Evolutionary conservation across 1,139 yeast genomes (phyloP), one percentile per base, ranked within the genome.

Genomic region (Lodderomyces jiufengensis): DNA sequence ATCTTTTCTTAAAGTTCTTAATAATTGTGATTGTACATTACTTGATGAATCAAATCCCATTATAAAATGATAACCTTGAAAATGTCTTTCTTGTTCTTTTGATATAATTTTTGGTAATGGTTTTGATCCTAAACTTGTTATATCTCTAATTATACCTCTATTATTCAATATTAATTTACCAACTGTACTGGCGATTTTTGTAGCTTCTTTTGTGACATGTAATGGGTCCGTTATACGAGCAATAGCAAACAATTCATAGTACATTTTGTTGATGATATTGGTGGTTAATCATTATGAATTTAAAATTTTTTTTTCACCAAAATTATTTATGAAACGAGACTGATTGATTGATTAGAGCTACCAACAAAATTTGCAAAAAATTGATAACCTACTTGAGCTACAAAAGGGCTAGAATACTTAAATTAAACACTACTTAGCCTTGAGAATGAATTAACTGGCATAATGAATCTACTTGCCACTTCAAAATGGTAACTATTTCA

Each of bases 61-160:
- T 45, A 85, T 62, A 52, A 90, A 90, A 51, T 87, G 92, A 43
- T 82, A 83, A 2, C 97, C 97, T 56, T 86, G 90, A 57, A 86
- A 85, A 58, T 90, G 95, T 46, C 80, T 74, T 57, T 88, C 95
- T 56, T 90, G 95, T 54, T 87, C 88, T 56, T 85, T 86, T 50
- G 81, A 78, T 61, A 86, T 74, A 46, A 90, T 77, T 49, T 79
- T 81, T 12, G 97, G 97, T 40, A 92, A 73, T 27, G 80, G 80
- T 43, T 77, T 75, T 33, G 81, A 75, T 1, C 97, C 97, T 61
- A 88, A 64, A 46, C 90, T 83, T 37, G 84, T 76, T 36, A 90
- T 77, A 45, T 79, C 81, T 56, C 97, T 76, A 31, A 92, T 79
- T 12, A 92, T 88, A 35, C 98, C 98, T 72, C 96, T 85, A 60